These are phyloP conservation scores for Filobasidium uniguttulatum DNA, from an alignment of 1,284 basidiomycete species.

Conservation along the genomic window DNA sequence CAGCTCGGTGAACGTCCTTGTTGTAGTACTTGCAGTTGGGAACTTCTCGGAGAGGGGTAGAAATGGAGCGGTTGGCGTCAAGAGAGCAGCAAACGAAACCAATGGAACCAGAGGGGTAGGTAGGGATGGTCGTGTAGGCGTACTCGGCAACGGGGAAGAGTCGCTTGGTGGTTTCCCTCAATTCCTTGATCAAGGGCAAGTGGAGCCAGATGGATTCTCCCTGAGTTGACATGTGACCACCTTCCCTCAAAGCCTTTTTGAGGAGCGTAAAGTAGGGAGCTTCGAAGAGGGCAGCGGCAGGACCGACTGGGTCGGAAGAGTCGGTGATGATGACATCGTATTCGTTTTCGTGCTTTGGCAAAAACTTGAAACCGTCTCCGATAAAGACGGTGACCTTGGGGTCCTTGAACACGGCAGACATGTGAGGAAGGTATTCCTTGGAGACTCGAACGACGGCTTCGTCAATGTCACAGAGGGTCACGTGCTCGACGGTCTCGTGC, in stretches of 20 bases:
- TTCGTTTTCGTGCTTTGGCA: slow-evolving; percentile 70
- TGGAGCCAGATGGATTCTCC: slow-evolving; percentile 95
- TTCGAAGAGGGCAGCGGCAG: slow-evolving; percentile 87
- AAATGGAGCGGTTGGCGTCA: slow-evolving; percentile 54
- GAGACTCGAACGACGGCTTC: slow-evolving; percentile 96
- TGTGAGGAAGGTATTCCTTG: slow-evolving; percentile 83
- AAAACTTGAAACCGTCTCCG: slow-evolving; percentile 95
- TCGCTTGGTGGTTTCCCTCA: slow-evolving; percentile 56
- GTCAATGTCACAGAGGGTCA: slow-evolving; percentile 96
- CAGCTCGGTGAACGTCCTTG: slow-evolving; percentile 60
- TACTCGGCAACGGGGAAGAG: slow-evolving; percentile 82
- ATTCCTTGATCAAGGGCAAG: slow-evolving; percentile 68
- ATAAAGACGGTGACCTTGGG: slow-evolving; percentile 78
- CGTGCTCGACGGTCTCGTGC: slow-evolving; percentile 79
- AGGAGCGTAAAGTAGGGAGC: slow-evolving; percentile 95
- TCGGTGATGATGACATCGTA: slow-evolving; percentile 99
- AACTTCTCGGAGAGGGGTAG: slow-evolving; percentile 54
- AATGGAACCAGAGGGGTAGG: slow-evolving; percentile 94
- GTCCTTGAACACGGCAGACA: slow-evolving; percentile 73
- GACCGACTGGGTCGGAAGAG: slow-evolving; percentile 95
- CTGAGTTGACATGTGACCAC: slow-evolving; percentile 91
- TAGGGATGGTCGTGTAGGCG: slow-evolving; percentile 93
- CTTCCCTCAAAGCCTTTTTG: slow-evolving; percentile 73
- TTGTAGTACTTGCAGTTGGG: slow-evolving; percentile 75
- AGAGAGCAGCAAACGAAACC: slow-evolving; percentile 88